These are phyloP conservation scores for Acarospora socialis DNA, from an alignment of 2,329 filamentous ascomycete species.

Conservation along the genomic window DNA sequence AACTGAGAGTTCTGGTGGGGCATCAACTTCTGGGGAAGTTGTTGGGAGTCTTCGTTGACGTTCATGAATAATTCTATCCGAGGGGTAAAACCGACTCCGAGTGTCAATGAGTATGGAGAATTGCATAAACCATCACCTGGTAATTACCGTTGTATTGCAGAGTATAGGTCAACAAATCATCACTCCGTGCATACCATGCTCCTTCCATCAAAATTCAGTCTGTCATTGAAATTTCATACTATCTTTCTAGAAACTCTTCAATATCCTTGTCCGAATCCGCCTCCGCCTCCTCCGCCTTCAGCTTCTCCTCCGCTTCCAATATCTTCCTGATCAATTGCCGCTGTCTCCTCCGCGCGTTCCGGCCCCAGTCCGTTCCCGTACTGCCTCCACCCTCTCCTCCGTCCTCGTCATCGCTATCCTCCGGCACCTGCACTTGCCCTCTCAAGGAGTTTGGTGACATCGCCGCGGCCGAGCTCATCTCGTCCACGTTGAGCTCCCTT, in stretches of 20 bases:
- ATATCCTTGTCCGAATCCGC: constrained; percentile 4
- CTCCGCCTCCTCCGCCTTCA: background rate
- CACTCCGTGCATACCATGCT: too few species aligned
- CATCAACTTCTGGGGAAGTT: too few species aligned
- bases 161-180: too few species aligned
- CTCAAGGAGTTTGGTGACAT: background rate
- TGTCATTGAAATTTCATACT: too few species aligned
- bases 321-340: constrained; percentile 1
- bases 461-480: constrained; percentile 1
- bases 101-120: too few species aligned
- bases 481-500: background rate
- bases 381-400: background rate
- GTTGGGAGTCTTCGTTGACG: too few species aligned
- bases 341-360: constrained; percentile 1
- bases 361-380: constrained; percentile 1
- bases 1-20: too few species aligned
- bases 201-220: too few species aligned
- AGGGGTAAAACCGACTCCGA: too few species aligned
- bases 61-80: too few species aligned
- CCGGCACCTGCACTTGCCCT: background rate
- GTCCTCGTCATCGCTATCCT: background rate
- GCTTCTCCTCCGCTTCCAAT: constrained; percentile 1
- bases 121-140: too few species aligned
- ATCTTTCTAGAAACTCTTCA: constrained; percentile 4
- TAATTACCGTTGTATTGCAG: too few species aligned